Conservation (phyloP, 1,139 yeast species). For the Saccharomyces hybrid region DNA sequence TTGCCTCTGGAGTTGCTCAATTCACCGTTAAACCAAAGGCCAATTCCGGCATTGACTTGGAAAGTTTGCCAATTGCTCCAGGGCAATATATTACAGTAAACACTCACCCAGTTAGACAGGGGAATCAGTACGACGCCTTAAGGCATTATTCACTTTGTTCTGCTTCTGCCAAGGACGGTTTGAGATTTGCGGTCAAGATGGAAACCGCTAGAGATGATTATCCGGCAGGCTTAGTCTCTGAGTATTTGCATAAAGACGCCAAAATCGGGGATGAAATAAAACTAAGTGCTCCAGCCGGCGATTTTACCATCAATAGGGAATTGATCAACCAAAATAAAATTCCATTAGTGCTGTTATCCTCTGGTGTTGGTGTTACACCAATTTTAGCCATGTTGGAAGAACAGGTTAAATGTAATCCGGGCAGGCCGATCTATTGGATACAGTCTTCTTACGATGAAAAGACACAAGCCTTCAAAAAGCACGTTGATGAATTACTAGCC, state of each 20-base stretch:
- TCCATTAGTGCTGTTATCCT: conserved; percentile 44
- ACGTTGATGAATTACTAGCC: conserved; percentile 18
- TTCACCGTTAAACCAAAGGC: conserved; percentile 47
- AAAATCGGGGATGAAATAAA: conserved; percentile 44
- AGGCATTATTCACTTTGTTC: conserved; percentile 32
- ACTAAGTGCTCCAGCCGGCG: conserved; percentile 57
- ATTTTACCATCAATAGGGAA: conserved; percentile 35
- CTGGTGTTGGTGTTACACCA: conserved; percentile 69
- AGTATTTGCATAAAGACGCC: conserved; percentile 43
- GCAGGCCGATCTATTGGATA: conserved; percentile 30
- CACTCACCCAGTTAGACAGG: conserved; percentile 32
- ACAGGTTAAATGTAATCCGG: conserved; percentile 21
- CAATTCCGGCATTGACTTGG: conserved; percentile 28
- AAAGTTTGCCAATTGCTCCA: conserved; percentile 33
- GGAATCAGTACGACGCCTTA: conserved; percentile 27
- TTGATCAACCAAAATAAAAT: conserved; percentile 22
- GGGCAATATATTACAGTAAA: conserved; percentile 61
- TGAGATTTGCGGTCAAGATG: conserved; percentile 43
- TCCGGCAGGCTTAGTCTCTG: conserved; percentile 48
- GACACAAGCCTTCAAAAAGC: conserved; percentile 22
- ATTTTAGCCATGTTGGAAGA: conserved; percentile 44
- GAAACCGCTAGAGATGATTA: conserved; percentile 21
- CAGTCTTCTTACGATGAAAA: conserved; percentile 23
- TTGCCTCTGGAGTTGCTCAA: conserved; percentile 40
- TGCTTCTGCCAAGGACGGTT: conserved; percentile 16